A percentile compares a stretch with the other conserved stretches of the same genome.
Evolutionary conservation across 768 basidiomycete species (phyloP).

Genomic region (Suillus alpinus): DNA sequence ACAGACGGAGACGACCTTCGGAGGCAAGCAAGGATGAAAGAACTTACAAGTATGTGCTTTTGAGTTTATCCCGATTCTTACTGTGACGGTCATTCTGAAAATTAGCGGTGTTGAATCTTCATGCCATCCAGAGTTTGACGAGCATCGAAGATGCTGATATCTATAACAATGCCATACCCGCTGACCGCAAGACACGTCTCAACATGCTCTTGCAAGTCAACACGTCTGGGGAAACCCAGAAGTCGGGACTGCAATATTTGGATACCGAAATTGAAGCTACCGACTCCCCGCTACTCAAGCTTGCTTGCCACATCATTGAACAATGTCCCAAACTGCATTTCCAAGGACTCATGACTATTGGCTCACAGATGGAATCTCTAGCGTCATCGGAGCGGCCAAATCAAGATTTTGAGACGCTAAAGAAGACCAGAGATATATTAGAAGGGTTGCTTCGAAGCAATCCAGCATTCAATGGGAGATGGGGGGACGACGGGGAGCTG

Average conservation of each 20-base stretch:
- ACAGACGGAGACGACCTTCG: conserved; percentile 35
- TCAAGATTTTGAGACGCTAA: conserved; percentile 74
- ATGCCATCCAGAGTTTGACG: conserved; percentile 82
- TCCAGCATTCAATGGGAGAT: conserved; percentile 22
- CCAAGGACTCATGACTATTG: conserved; percentile 96
- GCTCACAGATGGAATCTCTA: conserved; percentile 73
- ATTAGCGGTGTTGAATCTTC: conserved; percentile 83
- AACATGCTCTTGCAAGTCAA: conserved; percentile 91
- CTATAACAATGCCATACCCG: conserved; percentile 69
- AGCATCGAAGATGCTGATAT: conserved; percentile 78
- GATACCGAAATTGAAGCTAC: conserved; percentile 26
- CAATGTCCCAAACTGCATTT: conserved; percentile 75
- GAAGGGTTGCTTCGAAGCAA: conserved; percentile 40
- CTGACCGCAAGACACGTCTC: conserved; percentile 56
- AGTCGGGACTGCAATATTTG: conserved; percentile 80
- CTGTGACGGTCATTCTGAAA: conserved; percentile 5
- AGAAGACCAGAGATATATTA: conserved; percentile 59
- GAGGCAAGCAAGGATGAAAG: conserved; percentile 93
- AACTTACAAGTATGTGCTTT: conserved; percentile 62
- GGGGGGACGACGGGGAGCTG: conserved; percentile 54
- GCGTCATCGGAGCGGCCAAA: conserved; percentile 41
- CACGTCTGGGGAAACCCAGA: conserved; percentile 88
- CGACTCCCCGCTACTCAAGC: conserved; percentile 52
- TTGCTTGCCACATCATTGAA: conserved; percentile 69
- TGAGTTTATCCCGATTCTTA: conserved; percentile 1